Percentiles rank a stretch among this genome's conserved stretches.
These are phyloP conservation scores for Hemileccinum impolitum DNA, from an alignment of 768 basidiomycete species.

Conservation along the genomic window DNA sequence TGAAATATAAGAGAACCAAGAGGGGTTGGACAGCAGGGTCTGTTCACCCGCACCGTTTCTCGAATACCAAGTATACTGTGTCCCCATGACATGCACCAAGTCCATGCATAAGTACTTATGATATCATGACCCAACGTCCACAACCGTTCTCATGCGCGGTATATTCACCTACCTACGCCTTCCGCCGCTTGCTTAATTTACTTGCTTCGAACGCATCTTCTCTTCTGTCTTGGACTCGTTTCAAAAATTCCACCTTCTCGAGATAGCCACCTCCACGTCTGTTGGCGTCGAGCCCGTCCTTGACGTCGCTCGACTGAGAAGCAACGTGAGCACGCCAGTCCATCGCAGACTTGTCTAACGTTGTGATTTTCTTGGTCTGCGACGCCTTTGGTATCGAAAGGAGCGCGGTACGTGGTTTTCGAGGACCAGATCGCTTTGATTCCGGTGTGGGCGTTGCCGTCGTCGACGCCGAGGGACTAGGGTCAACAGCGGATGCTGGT, in stretches of 20 bases:
- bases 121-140: background rate
- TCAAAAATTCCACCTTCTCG: slow-evolving; percentile 81
- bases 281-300: slow-evolving; percentile 62
- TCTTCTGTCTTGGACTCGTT: slow-evolving; percentile 69
- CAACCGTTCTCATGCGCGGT: background rate
- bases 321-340: slow-evolving; percentile 76
- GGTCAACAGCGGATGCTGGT: background rate
- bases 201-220: slow-evolving; percentile 60
- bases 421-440: slow-evolving; percentile 55
- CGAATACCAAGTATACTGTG: background rate
- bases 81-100: background rate
- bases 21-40: background rate
- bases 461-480: background rate
- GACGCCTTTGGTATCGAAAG: slow-evolving; percentile 48
- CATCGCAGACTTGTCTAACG: slow-evolving; percentile 82
- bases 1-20: background rate
- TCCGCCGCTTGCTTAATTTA: slow-evolving; percentile 52
- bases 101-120: slow-evolving; percentile 12
- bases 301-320: slow-evolving; percentile 40
- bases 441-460: background rate
- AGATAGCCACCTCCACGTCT: slow-evolving; percentile 75
- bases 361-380: slow-evolving; percentile 76
- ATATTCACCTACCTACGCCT: slow-evolving; percentile 11
- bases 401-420: slow-evolving; percentile 60
- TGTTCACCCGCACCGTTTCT: background rate